Evolutionary conservation across 768 basidiomycete species (phyloP), one percentile per base, ranked within the genome.

Genomic region (Antrodiella citrinella): DNA sequence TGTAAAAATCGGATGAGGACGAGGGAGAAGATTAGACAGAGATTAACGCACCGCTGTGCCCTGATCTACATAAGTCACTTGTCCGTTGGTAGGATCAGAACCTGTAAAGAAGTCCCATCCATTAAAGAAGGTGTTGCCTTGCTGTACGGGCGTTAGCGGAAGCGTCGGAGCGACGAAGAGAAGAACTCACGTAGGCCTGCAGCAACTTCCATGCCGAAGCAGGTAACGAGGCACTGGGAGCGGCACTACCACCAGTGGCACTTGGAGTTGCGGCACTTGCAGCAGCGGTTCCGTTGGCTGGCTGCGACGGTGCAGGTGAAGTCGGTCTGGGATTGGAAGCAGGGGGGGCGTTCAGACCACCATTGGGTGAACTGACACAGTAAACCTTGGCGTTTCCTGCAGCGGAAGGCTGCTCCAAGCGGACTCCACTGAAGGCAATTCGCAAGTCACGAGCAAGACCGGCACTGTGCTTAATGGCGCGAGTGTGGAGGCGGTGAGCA

Each of bases 71-170:
- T 82, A 93, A 54, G 80, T 67, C 26, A 89, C 87, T 26, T 49
- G 54, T 69, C 86, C 88, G 55, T 82, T 66, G 0, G 92, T 96
- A 3, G 92, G 91, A 70, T 95, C 92, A 9, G 69, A 57, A 24
- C 56, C 65, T 7, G 73, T 77, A 61, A 71, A 82, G 69, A 94
- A 95, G 58, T 77, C 62, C 85, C 86, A 94, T 44, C 82, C 84
- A 60, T 86, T 70, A 54, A 93, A 95, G 72, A 96, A 96, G 39
- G 72, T 73, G 44, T 67, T 70, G 18, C 90, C 91, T 45, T 73
- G 65, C 81, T 82, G 61, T 41, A 26, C 24, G 12, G 42, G 50
- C 18, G 20, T 50, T 35, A 46, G 55, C 48, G 46, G 38, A 22
- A 38, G 42, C 48, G 43, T 30, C 22, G 12, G 23, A 25, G 12